Evolutionary conservation across 495 filamentous ascomycete genomes (phyloP).

Genomic region (Astrothelium subdiscretum): DNA sequence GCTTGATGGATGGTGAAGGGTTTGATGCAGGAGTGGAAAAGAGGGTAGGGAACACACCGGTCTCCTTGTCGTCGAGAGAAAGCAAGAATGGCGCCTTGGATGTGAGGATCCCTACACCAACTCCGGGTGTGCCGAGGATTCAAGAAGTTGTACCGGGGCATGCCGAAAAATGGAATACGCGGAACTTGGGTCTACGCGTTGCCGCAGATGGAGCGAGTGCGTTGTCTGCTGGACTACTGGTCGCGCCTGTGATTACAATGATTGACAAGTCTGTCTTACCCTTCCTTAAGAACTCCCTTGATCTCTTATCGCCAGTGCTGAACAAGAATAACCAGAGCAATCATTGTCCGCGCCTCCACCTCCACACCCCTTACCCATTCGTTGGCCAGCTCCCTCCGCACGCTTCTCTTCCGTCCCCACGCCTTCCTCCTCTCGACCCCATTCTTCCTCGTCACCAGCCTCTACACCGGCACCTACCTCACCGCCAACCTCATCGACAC

Average conservation of each 20-base stretch:
- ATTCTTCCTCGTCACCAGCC: constrained; percentile 71
- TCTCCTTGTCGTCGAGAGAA: background rate
- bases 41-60: background rate
- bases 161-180: constrained; percentile 60
- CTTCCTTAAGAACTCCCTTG: background rate
- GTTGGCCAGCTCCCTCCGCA: constrained; percentile 48
- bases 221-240: constrained; percentile 61
- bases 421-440: constrained; percentile 65
- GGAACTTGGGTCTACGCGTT: constrained; percentile 54
- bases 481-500: constrained; percentile 88
- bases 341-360: constrained; percentile 92
- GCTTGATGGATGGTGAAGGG: background rate
- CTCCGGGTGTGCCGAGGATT: background rate
- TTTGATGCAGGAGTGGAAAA: background rate
- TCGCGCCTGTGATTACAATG: constrained; percentile 79
- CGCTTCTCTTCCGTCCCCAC: constrained; percentile 57
- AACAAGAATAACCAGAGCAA: constrained; percentile 44
- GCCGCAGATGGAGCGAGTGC: constrained; percentile 66
- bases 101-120: background rate
- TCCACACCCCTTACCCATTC: constrained; percentile 57
- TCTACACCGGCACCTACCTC: constrained; percentile 86
- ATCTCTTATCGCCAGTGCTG: background rate
- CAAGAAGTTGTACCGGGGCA: background rate
- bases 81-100: background rate
- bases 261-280: constrained; percentile 67